A percentile compares a stretch with the other conserved stretches of the same genome.
Evolutionary conservation across 768 basidiomycete genomes (phyloP).

Genomic region (Crassisporium funariophilum): DNA sequence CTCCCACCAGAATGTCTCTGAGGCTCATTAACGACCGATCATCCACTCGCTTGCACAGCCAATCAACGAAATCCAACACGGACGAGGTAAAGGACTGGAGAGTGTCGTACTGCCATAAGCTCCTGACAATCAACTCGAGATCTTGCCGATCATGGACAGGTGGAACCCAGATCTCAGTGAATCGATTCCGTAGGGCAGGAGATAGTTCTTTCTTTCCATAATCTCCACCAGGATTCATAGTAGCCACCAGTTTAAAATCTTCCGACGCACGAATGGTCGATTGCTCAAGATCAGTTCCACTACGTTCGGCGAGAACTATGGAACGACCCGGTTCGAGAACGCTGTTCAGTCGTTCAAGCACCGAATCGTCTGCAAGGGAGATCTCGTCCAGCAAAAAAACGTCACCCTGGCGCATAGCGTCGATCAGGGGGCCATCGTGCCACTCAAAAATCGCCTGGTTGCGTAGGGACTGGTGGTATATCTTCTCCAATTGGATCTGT

Average conservation of each 20-base stretch:
- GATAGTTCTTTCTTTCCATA: constrained; percentile 99
- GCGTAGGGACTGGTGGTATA: constrained; percentile 47
- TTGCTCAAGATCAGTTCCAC: constrained; percentile 71
- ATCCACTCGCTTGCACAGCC: constrained; percentile 66
- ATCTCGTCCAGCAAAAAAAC: constrained; percentile 95
- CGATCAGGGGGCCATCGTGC: constrained; percentile 94
- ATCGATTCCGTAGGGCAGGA: constrained; percentile 93
- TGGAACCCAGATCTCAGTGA: constrained; percentile 99
- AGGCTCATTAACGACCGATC: constrained; percentile 73
- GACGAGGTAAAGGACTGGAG: constrained; percentile 57
- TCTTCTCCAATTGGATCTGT: constrained; percentile 36
- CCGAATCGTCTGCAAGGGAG: constrained; percentile 96
- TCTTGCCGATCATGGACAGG: constrained; percentile 73
- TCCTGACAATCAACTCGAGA: constrained; percentile 73
- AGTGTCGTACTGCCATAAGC: constrained; percentile 61
- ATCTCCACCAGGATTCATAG: constrained; percentile 99
- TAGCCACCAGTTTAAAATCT: constrained; percentile 88
- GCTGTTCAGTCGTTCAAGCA: constrained; percentile 94
- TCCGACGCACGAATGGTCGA: constrained; percentile 65
- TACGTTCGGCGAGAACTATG: constrained; percentile 91
- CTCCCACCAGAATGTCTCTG: constrained; percentile 83
- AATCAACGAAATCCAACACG: constrained; percentile 78
- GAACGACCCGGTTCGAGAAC: constrained; percentile 91
- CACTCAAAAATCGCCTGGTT: constrained; percentile 90
- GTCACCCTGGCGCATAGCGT: constrained; percentile 85